Base-by-base conservation (phyloP, 2,329 filamentous ascomycete genomes). In the Fusarium nelsonii region DNA sequence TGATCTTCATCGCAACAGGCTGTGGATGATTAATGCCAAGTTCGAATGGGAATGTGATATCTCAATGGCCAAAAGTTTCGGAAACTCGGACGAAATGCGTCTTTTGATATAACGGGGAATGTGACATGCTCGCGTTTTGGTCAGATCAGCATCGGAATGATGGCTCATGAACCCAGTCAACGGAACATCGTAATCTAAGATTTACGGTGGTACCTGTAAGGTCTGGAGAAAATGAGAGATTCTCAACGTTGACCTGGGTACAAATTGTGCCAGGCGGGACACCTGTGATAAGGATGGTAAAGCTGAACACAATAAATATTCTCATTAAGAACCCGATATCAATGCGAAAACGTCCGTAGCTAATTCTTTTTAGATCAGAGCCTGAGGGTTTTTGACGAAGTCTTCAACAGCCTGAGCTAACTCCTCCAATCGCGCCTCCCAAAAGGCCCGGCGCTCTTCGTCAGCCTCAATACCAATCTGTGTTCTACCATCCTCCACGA, bases 401-500 rank as follows among this genome's bases (percentile, higher is more conserved):
- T 43, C 36, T 36, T 75, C 73, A 6, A 75, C 52, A 8, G 63
- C 48, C 1, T 6, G 15, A 6, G 60, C 72, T 45, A 75, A 20
- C 41, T 75, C 73, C 8, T 70, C 59, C 26, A 75, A 23, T 23
- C 58, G 66, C 6, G 72, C 72, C 49, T 73, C 73, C 73, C 73
- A 75, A 37, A 75, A 75, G 3, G 68, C 67, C 8, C 62, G 61
- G 1, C 73, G 72, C 37, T 75, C 73, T 18, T 71, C 73, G 10
- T 75, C 73, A 14, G 73, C 73, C 34, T 75, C 73, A 40, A 75
- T 75, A 8, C 73, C 73, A 23, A 75, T 68, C 30, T 67, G 67
- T 2, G 70, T 74, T 37, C 64, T 66, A 3, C 69, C 72, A 18
- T 43, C 20, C 44, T 75, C 73, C 1, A 72, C 40, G 16, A 75